These are phyloP conservation scores for Mycena galericulata DNA, from an alignment of 768 basidiomycete species.

Conservation along the genomic window DNA sequence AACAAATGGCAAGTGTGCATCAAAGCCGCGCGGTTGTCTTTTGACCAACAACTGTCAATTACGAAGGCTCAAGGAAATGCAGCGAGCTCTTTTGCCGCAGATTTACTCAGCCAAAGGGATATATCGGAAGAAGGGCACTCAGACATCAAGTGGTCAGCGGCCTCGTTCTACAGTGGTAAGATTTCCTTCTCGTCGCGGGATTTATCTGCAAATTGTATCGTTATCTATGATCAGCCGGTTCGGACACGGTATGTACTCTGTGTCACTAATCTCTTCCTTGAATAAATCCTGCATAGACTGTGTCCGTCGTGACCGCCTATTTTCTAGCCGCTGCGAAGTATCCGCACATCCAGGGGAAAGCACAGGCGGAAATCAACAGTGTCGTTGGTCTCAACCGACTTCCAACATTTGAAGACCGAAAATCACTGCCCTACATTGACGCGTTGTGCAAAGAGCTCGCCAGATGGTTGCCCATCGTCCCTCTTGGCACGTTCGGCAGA, in stretches of 20 bases:
- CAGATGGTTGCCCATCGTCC: slow-evolving; percentile 43
- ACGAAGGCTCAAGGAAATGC: slow-evolving; percentile 48
- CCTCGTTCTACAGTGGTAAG: slow-evolving; percentile 57
- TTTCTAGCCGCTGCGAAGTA: slow-evolving; percentile 54
- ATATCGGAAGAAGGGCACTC: slow-evolving; percentile 46
- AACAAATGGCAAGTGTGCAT: slow-evolving; percentile 53
- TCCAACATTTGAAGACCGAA: slow-evolving; percentile 52
- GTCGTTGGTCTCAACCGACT: slow-evolving; percentile 54
- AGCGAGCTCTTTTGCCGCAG: slow-evolving; percentile 45
- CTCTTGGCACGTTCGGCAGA: neutral
- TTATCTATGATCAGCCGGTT: slow-evolving; percentile 44
- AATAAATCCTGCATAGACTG: slow-evolving; percentile 44
- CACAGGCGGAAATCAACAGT: slow-evolving; percentile 56
- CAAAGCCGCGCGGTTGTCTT: neutral
- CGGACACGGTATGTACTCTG: slow-evolving; percentile 48
- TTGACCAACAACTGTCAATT: neutral
- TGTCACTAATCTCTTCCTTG: too few relatives aligned
- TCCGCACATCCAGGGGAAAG: slow-evolving; percentile 52
- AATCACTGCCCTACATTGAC: slow-evolving; percentile 54
- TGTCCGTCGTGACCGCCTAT: slow-evolving; percentile 51
- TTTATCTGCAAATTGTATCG: neutral
- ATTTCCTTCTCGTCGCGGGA: neutral
- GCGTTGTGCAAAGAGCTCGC: slow-evolving; percentile 52
- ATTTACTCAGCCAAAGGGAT: slow-evolving; percentile 44
- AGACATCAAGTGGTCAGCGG: slow-evolving; percentile 58